Evolutionary conservation across 768 basidiomycete genomes (phyloP), one percentile per base, ranked within the genome.

Genomic region (Lentinula sp.): DNA sequence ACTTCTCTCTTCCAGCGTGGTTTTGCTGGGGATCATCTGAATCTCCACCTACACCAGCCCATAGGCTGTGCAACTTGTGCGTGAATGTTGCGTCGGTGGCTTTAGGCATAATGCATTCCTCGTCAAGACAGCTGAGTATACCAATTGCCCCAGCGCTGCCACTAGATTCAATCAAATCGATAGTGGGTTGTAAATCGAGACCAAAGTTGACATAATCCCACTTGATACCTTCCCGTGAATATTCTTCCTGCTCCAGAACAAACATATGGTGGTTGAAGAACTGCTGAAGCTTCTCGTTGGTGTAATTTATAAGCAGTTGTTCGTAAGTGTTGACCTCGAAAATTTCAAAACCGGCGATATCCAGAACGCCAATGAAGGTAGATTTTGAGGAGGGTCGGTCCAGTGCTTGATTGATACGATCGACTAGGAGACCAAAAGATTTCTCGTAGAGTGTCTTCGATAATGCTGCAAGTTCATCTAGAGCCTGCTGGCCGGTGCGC

Each of bases 221-320:
- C 60, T 95, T 87, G 73, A 99, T 99, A 18, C 88, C 88, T 72
- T 99, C 97, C 18, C 97, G 85, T 16, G 93, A 83, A 74, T 99
- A 98, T 72, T 99, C 97, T 71, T 99, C 97, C 70, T 99, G 97
- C 77, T 99, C 97, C 37, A 98, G 85, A 42, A 97, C 93, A 74
- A 99, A 98, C 97, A 98, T 98, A 72, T 98, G 97, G 73, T 98
- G 94, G 68, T 98, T 99, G 83, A 95, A 95, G 74, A 93, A 93
- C 73, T 98, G 96, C 71, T 98, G 96, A 8, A 98, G 82, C 70
- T 91, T 96, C 82, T 99, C 97, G 78, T 99, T 99, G 48, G 96
- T 98, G 69, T 92, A 96, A 70, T 99, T 99, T 84, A 99, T 99
- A 67, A 96, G 83, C 32, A 99, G 83, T 72, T 99, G 97, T 69